These are phyloP conservation scores for Leishmania mexicana DNA, from an alignment of 208 protist species.

Conservation along the genomic window DNA sequence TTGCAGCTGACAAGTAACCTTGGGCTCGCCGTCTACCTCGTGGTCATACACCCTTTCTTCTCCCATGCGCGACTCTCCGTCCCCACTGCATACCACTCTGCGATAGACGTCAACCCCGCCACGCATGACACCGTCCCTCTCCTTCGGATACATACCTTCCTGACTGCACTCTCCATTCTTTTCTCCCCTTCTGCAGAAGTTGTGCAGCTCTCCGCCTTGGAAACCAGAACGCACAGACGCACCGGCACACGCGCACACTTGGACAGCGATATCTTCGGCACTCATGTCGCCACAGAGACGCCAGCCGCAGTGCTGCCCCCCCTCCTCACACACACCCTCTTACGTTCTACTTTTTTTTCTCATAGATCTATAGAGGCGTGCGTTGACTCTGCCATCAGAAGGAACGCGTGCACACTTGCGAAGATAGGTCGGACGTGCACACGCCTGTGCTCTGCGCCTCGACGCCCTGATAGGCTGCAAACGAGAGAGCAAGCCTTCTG, in stretches of 20 bases:
- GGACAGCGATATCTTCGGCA: neutral
- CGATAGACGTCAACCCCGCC: neutral
- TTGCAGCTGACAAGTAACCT: neutral
- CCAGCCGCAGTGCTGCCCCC: neutral
- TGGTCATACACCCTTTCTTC: neutral
- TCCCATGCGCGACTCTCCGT: neutral
- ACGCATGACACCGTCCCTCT: neutral
- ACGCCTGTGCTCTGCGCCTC: neutral
- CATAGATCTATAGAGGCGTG: neutral
- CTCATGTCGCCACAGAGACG: neutral
- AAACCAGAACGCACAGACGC: neutral
- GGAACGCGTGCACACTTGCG: neutral
- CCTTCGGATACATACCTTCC: neutral
- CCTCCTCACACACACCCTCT: neutral
- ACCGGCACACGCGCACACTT: neutral
- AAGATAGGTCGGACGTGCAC: neutral
- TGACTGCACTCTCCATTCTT: neutral
- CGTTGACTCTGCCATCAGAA: neutral
- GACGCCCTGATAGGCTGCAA: neutral
- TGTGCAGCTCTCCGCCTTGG: too few relatives aligned
- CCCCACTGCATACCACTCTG: neutral
- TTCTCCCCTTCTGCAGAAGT: neutral
- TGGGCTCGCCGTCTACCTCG: neutral
- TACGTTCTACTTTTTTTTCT: neutral
- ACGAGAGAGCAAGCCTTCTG: neutral